Conservation (phyloP, 2,329 filamentous ascomycete genomes). For the Graphilbum ipis-grandicollis region DNA sequence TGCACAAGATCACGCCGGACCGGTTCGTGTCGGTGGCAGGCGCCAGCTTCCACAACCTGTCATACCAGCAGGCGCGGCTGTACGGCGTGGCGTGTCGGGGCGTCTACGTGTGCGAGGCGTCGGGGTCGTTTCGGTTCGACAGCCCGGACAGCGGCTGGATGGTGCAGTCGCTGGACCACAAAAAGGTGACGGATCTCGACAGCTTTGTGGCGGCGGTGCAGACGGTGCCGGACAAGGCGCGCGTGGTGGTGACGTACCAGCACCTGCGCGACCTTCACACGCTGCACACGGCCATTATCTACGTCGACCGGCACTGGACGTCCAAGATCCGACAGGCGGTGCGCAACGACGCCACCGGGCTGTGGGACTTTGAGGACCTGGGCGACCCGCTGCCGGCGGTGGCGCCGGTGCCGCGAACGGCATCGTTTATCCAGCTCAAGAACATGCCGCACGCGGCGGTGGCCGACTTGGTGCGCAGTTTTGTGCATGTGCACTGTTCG, state of each 20-base stretch:
- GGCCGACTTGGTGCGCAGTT: slow-evolving; percentile 86
- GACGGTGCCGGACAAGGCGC: slow-evolving; percentile 60
- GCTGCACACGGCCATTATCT: slow-evolving; percentile 78
- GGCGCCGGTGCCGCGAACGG: slow-evolving; percentile 55
- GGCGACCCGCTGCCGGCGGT: slow-evolving; percentile 63
- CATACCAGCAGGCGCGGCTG: slow-evolving; percentile 91
- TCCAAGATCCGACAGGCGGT: slow-evolving; percentile 86
- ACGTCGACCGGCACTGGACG: slow-evolving; percentile 90
- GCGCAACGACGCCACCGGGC: slow-evolving; percentile 72
- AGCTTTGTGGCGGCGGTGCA: slow-evolving; percentile 86
- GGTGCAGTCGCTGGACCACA: slow-evolving; percentile 80
- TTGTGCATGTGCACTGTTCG: slow-evolving; percentile 80
- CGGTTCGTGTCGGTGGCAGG: slow-evolving; percentile 89
- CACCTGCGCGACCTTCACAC: slow-evolving; percentile 91
- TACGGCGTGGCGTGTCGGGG: slow-evolving; percentile 87
- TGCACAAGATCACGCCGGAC: slow-evolving; percentile 90
- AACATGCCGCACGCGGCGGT: slow-evolving; percentile 77
- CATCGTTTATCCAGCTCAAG: slow-evolving; percentile 82
- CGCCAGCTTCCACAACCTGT: slow-evolving; percentile 87
- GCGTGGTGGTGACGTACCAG: slow-evolving; percentile 89
- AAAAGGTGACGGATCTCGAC: slow-evolving; percentile 72
- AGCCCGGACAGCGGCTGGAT: slow-evolving; percentile 85
- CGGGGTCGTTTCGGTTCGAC: slow-evolving; percentile 89
- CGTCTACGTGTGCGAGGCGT: slow-evolving; percentile 87
- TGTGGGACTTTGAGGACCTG: slow-evolving; percentile 89